These are phyloP conservation scores for Ophiocytium majus DNA, from an alignment of 352 stramenopile genomes.

Conservation along the genomic window DNA sequence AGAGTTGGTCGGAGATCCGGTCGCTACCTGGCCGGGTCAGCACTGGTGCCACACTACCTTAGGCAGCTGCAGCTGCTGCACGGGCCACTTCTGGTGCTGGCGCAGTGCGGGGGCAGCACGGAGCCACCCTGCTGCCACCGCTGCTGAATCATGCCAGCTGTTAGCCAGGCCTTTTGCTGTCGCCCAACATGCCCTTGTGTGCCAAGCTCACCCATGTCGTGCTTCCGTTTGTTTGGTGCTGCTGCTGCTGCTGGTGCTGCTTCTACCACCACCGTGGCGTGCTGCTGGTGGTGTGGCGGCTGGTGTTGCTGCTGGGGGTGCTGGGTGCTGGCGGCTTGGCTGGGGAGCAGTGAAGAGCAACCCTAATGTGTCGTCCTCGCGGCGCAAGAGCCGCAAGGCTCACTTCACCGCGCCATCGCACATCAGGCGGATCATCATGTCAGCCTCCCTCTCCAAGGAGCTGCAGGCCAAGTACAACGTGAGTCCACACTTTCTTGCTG, in stretches of 20 bases:
- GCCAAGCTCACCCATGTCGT: neutral
- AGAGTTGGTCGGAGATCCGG: too few species aligned
- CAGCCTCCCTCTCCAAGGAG: slow-evolving; percentile 95
- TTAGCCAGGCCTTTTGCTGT: too few species aligned
- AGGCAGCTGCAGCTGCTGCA: too few species aligned
- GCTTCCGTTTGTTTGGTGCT: neutral
- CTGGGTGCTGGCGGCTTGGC: neutral
- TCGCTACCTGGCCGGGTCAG: too few species aligned
- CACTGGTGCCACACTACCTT: too few species aligned
- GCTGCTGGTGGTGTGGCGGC: neutral
- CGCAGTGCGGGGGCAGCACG: too few species aligned
- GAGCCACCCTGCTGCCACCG: too few species aligned
- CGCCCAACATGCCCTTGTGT: too few species aligned
- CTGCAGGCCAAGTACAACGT: slow-evolving; percentile 98
- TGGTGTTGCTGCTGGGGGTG: neutral
- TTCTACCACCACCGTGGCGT: too few species aligned
- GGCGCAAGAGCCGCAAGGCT: slow-evolving; percentile 97
- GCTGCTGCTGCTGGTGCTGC: neutral
- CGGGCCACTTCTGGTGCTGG: too few species aligned
- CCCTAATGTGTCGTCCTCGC: slow-evolving; percentile 85
- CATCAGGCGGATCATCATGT: slow-evolving; percentile 90
- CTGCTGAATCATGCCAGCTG: too few species aligned
- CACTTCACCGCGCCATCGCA: slow-evolving; percentile 95
- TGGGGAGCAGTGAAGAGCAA: slow-evolving; percentile 77
- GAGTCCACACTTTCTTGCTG: slow-evolving; percentile 63